These are phyloP conservation scores for Candida coquimbonensis DNA, from an alignment of 805 yeast genomes.

Conservation along the genomic window DNA sequence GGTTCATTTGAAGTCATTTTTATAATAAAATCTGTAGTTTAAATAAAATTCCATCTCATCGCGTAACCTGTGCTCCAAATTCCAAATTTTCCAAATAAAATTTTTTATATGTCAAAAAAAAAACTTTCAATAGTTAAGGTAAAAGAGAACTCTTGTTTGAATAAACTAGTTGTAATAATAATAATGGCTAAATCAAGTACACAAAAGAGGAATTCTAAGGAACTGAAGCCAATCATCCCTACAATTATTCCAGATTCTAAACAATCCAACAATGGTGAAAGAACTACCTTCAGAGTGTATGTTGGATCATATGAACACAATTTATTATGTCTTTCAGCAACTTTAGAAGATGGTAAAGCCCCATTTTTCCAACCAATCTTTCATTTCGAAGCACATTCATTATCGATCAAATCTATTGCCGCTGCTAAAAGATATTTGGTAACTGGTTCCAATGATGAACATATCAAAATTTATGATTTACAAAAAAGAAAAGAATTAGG, in stretches of 20 bases:
- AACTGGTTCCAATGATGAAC: slow-evolving; percentile 94
- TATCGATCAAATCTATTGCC: slow-evolving; percentile 82
- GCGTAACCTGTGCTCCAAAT: background rate
- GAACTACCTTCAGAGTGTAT: slow-evolving; percentile 57
- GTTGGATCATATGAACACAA: slow-evolving; percentile 97
- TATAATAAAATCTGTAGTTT: background rate
- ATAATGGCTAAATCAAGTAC: slow-evolving; percentile 9
- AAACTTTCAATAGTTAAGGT: too few relatives aligned
- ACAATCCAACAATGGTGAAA: slow-evolving; percentile 14
- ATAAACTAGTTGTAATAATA: too few relatives aligned
- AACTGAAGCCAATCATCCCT: slow-evolving; percentile 18
- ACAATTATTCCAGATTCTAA: slow-evolving; percentile 16
- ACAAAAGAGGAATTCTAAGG: background rate
- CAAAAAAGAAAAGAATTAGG: slow-evolving; percentile 94
- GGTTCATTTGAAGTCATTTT: too few relatives aligned
- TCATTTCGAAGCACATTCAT: slow-evolving; percentile 91
- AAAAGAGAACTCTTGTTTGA: background rate
- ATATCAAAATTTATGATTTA: slow-evolving; percentile 86
- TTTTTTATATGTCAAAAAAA: slow-evolving; percentile 2
- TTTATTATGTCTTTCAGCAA: slow-evolving; percentile 71
- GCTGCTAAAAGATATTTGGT: slow-evolving; percentile 78
- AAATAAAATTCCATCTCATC: background rate
- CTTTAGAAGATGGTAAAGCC: slow-evolving; percentile 41
- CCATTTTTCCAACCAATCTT: slow-evolving; percentile 87
- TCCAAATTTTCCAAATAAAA: background rate